Conservation (phyloP, 164 flowering plant genomes). For the grape (Vitis vinifera) region DNA sequence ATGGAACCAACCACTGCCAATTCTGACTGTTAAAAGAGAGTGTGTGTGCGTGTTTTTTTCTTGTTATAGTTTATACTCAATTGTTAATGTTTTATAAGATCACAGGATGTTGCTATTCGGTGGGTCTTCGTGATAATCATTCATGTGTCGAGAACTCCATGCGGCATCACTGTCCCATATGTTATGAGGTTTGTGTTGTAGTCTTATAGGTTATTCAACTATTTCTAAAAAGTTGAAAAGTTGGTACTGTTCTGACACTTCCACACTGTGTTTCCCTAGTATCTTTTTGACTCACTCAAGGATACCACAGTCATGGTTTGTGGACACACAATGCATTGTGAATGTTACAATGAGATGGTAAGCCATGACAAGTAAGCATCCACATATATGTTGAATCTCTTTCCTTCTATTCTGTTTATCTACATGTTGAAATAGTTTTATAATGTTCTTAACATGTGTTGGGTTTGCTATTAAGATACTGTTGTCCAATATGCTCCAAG, state of each 20-base stretch:
- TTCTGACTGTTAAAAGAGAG: no score
- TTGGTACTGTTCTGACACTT: slow-evolving; percentile 1
- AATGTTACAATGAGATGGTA: slow-evolving; percentile 79
- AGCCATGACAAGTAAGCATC: slow-evolving; percentile 69
- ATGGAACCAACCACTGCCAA: no score
- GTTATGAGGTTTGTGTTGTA: slow-evolving; percentile 69
- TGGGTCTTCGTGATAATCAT: slow-evolving; percentile 62
- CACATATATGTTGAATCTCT: not conserved
- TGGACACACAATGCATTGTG: slow-evolving; percentile 94
- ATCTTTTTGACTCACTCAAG: slow-evolving; percentile 86
- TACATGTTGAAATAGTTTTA: not conserved
- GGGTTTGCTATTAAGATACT: slow-evolving; percentile 45
- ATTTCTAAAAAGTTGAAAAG: not conserved
- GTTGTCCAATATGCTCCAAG: slow-evolving; percentile 91
- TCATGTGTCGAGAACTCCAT: slow-evolving; percentile 85
- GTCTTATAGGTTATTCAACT: not conserved
- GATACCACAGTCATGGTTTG: slow-evolving; percentile 84
- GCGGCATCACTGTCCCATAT: slow-evolving; percentile 88
- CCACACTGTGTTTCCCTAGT: slow-evolving; percentile 44
- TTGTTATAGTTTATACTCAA: not conserved
- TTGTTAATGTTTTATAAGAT: slow-evolving; percentile 7
- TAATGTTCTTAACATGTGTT: not conserved
- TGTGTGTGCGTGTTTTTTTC: not conserved
- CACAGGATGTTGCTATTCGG: slow-evolving; percentile 83
- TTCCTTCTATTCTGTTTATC: slow-evolving; percentile 1